Evolutionary conservation across 257 asterid species (phyloP).

Genomic region (Nicotiana benthamiana): DNA sequence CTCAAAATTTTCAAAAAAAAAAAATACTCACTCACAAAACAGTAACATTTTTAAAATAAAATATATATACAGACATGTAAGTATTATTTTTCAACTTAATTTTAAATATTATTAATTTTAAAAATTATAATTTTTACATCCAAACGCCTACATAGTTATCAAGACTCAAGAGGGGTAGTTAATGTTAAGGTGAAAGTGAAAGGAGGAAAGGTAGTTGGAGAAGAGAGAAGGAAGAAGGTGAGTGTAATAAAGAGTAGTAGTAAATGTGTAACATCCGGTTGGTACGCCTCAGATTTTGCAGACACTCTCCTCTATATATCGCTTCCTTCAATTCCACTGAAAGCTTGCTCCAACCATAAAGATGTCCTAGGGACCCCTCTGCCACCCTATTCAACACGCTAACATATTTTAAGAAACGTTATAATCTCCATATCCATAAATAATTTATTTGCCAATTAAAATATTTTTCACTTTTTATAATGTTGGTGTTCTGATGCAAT

Average conservation of each 20-base stretch:
- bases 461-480: not conserved
- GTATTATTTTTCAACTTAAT: too few species aligned
- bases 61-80: too few species aligned
- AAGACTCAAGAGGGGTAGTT: not conserved
- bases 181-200: not conserved
- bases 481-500: too few species aligned
- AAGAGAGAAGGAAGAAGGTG: not conserved
- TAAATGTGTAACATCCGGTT: slow-evolving; percentile 11
- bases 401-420: not conserved
- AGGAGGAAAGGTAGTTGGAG: not conserved
- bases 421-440: not conserved
- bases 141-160: not conserved
- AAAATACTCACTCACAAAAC: too few species aligned
- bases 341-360: not conserved
- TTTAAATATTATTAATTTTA: too few species aligned
- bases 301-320: not conserved
- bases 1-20: too few species aligned
- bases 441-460: not conserved
- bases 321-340: not conserved
- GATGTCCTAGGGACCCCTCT: not conserved
- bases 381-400: not conserved
- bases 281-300: not conserved
- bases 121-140: too few species aligned
- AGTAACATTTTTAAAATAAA: too few species aligned
- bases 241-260: slow-evolving; percentile 5